A percentile compares a stretch with the other conserved stretches of the same genome.
Conservation (phyloP, 345 rosid species). For the Lepidium didymum region DNA sequence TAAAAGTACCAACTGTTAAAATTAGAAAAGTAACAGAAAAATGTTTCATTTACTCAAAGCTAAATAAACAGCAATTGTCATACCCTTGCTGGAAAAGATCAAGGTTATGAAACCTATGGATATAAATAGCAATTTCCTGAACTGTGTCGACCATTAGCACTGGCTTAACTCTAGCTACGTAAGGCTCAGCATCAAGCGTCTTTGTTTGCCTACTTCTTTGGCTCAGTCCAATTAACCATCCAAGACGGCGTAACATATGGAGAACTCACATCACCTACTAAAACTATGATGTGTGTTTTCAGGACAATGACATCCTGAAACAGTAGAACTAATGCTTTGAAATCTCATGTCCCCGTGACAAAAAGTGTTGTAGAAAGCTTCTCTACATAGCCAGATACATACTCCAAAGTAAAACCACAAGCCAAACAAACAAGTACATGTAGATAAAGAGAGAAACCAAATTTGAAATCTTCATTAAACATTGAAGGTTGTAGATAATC, state of each 20-base stretch:
- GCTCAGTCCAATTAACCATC: slow-evolving; percentile 54
- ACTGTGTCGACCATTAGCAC: slow-evolving; percentile 62
- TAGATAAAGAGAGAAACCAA: neutral
- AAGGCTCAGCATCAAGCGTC: slow-evolving; percentile 48
- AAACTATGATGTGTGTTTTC: slow-evolving; percentile 10
- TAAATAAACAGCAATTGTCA: neutral
- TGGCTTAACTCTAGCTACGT: slow-evolving; percentile 41
- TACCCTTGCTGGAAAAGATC: slow-evolving; percentile 89
- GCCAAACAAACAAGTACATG: neutral
- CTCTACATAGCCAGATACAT: neutral
- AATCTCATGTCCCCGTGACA: neutral
- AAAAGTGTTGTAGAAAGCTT: neutral
- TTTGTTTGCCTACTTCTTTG: slow-evolving; percentile 35
- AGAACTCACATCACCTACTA: slow-evolving; percentile 35
- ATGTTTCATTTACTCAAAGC: neutral
- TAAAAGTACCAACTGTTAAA: slow-evolving; percentile 17
- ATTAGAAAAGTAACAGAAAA: neutral
- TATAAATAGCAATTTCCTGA: slow-evolving; percentile 79
- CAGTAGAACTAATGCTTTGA: neutral
- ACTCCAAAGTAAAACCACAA: neutral
- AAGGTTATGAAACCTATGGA: slow-evolving; percentile 38
- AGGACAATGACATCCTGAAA: slow-evolving; percentile 21
- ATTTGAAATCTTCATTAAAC: neutral
- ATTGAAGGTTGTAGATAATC: neutral
- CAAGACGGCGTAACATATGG: slow-evolving; percentile 46